Conservation (phyloP, 2,329 filamentous ascomycete species). For the Trichoderma asperellum region DNA sequence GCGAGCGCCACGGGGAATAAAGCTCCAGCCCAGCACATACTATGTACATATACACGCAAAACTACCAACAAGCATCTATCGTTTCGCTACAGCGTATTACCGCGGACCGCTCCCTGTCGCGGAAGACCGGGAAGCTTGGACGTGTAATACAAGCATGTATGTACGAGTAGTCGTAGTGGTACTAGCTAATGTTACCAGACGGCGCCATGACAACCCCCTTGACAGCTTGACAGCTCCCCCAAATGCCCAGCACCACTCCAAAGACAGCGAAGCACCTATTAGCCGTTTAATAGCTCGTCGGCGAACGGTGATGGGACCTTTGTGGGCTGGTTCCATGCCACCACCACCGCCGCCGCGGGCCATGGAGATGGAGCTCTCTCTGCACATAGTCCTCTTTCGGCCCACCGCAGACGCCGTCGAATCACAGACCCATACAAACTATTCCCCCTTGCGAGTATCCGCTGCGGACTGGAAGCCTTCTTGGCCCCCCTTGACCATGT, state of each 20-base stretch:
- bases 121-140: not conserved
- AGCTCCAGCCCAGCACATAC: not conserved
- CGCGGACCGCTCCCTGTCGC: not conserved
- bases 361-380: not conserved
- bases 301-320: not conserved
- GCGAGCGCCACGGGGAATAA: not conserved
- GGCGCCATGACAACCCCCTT: not conserved
- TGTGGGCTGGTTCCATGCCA: constrained; percentile 8
- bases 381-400: not conserved
- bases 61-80: not conserved
- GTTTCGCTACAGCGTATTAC: not conserved
- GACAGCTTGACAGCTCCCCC: not conserved
- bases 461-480: not conserved
- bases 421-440: constrained; percentile 5
- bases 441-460: not conserved
- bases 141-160: not conserved
- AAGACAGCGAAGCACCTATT: not conserved
- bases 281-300: not conserved
- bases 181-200: not conserved
- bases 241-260: not conserved
- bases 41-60: not conserved
- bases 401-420: constrained; percentile 14
- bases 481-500: not conserved
- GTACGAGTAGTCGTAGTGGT: not conserved
- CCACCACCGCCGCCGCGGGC: not conserved